A percentile compares a stretch with the other conserved stretches of the same genome.
Conservation (phyloP, 2,329 filamentous ascomycete genomes). For the Fusarium dlaminii region DNA sequence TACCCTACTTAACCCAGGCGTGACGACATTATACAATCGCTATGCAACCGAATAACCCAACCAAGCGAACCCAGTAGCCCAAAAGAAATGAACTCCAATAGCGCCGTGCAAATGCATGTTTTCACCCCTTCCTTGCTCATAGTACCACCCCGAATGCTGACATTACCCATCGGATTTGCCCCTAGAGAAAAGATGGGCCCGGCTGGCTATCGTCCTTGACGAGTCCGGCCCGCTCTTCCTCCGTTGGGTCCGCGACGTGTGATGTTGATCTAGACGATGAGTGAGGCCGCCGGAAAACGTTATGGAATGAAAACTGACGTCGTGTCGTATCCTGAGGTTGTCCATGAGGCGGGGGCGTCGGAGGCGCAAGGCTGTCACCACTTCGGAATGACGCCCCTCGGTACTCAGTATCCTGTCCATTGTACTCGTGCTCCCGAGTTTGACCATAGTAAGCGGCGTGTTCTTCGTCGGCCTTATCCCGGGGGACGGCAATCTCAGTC, state of each 20-base stretch:
- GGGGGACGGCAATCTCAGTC: constrained; percentile 66
- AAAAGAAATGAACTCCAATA: constrained; percentile 32
- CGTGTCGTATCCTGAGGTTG: constrained; percentile 70
- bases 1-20: constrained; percentile 31
- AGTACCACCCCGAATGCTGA: neutral
- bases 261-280: constrained; percentile 47
- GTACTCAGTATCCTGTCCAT: constrained; percentile 58
- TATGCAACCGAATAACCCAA: constrained; percentile 21
- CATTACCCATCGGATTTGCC: constrained; percentile 5
- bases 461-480: constrained; percentile 57
- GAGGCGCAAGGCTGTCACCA: constrained; percentile 61
- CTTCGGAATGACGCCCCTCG: constrained; percentile 56
- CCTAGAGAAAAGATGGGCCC: constrained; percentile 33
- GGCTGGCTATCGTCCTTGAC: constrained; percentile 67
- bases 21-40: constrained; percentile 34
- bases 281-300: constrained; percentile 68
- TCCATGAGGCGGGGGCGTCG: constrained; percentile 69
- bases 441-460: constrained; percentile 52
- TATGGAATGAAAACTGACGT: constrained; percentile 92
- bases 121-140: constrained; percentile 2
- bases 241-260: constrained; percentile 63
- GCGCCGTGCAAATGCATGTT: constrained; percentile 39
- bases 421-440: constrained; percentile 58
- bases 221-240: constrained; percentile 84
- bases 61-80: neutral